These are phyloP conservation scores for Ascochyta viciae-villosae DNA, from an alignment of 2,329 filamentous ascomycete genomes.

Conservation along the genomic window DNA sequence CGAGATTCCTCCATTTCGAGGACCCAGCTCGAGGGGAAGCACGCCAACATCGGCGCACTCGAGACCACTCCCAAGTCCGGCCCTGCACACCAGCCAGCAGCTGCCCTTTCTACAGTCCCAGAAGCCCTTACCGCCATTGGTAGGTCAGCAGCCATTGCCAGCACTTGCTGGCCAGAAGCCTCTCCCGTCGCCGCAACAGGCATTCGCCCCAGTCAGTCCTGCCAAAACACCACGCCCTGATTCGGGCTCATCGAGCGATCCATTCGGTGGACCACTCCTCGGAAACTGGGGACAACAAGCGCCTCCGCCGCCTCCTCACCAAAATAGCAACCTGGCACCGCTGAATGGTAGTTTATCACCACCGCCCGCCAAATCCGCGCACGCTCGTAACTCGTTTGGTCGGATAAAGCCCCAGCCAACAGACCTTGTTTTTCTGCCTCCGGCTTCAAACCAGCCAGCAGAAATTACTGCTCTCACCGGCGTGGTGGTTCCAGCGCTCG, in stretches of 20 bases:
- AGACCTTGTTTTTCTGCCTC: slow-evolving; percentile 25
- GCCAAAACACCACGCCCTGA: slow-evolving; percentile 24
- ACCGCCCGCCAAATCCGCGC: slow-evolving; percentile 27
- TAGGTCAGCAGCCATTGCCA: slow-evolving; percentile 36
- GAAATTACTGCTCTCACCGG: slow-evolving; percentile 87
- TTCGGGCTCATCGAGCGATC: slow-evolving; percentile 38
- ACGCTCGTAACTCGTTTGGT: slow-evolving; percentile 39
- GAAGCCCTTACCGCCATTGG: slow-evolving; percentile 31
- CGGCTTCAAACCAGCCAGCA: slow-evolving; percentile 61
- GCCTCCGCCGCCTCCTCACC: slow-evolving; percentile 5
- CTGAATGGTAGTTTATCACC: slow-evolving; percentile 5
- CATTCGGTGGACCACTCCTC: slow-evolving; percentile 36
- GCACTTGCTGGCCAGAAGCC: slow-evolving; percentile 35
- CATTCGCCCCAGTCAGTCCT: slow-evolving; percentile 29
- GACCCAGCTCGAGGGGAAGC: slow-evolving; percentile 24
- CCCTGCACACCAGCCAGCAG: slow-evolving; percentile 8
- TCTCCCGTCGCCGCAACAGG: slow-evolving; percentile 33
- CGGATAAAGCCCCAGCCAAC: slow-evolving; percentile 32
- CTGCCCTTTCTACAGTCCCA: slow-evolving; percentile 7
- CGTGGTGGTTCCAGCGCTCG: slow-evolving; percentile 90
- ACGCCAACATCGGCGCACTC: slow-evolving; percentile 23
- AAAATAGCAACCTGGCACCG: slow-evolving; percentile 1
- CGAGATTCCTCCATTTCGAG: slow-evolving; percentile 46
- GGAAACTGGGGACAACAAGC: background rate
- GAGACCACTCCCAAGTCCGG: slow-evolving; percentile 31